These are phyloP conservation scores for Fonsecaea nubica DNA, from an alignment of 2,329 filamentous ascomycete genomes.

Conservation along the genomic window DNA sequence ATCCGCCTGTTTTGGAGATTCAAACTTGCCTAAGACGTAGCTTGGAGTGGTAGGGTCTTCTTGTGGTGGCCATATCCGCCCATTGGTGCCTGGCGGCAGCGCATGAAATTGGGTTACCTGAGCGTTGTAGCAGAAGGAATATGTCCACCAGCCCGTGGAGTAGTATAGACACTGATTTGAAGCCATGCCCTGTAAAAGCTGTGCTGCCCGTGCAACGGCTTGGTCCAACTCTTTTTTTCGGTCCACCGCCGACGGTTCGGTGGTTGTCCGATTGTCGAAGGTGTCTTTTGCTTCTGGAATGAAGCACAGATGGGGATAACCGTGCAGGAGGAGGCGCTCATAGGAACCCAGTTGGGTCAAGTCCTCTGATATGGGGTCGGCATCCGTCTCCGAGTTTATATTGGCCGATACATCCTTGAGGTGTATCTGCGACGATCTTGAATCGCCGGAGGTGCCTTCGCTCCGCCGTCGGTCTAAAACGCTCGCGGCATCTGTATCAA, in stretches of 20 bases:
- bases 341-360: conserved; percentile 25
- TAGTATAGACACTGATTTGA: conserved; percentile 78
- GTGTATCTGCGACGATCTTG: neutral
- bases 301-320: conserved; percentile 79
- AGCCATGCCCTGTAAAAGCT: conserved; percentile 77
- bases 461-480: conserved; percentile 22
- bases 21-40: conserved; percentile 74
- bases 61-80: conserved; percentile 71
- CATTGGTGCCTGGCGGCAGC: conserved; percentile 71
- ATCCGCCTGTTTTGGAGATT: conserved; percentile 39
- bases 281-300: conserved; percentile 73
- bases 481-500: conserved; percentile 33
- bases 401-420: conserved; percentile 25
- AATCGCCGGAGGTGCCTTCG: neutral
- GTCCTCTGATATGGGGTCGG: conserved; percentile 32
- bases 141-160: conserved; percentile 92
- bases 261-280: conserved; percentile 69
- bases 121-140: conserved; percentile 89
- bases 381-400: conserved; percentile 38
- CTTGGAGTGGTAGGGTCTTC: conserved; percentile 78
- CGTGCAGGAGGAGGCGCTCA: conserved; percentile 75
- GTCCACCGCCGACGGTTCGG: conserved; percentile 67
- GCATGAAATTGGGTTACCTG: conserved; percentile 92
- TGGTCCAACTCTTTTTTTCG: conserved; percentile 80
- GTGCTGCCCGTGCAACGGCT: conserved; percentile 78